A percentile compares a stretch with the other conserved stretches of the same genome.
Evolutionary conservation across 768 basidiomycete genomes (phyloP).

Genomic region (Tricholoma flavovirens): DNA sequence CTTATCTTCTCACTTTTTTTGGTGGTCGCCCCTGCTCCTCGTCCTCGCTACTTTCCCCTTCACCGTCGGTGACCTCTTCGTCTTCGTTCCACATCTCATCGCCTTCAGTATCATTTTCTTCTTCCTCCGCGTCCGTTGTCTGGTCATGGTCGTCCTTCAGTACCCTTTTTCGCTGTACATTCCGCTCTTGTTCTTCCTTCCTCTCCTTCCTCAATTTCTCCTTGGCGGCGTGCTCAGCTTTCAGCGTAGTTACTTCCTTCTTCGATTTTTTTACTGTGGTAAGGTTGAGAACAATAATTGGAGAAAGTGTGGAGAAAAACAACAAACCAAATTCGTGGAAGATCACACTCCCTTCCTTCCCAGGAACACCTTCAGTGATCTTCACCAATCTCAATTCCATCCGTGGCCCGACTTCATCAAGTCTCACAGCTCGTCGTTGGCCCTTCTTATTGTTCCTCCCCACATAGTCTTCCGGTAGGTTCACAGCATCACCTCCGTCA

Average conservation of each 20-base stretch:
- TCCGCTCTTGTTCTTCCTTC: conserved; percentile 85
- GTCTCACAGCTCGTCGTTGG: conserved; percentile 80
- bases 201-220: conserved; percentile 71
- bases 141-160: conserved; percentile 30
- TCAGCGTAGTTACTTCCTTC: conserved; percentile 60
- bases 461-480: conserved; percentile 89
- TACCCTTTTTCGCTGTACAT: conserved; percentile 80
- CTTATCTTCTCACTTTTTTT: conserved; percentile 50
- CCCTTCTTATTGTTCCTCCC: conserved; percentile 93
- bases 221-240: conserved; percentile 72
- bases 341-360: conserved; percentile 88
- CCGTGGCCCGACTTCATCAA: conserved; percentile 93
- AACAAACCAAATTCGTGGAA: conserved; percentile 90
- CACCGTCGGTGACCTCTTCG: conserved; percentile 57
- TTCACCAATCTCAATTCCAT: conserved; percentile 93
- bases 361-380: conserved; percentile 90
- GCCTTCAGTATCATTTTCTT: conserved; percentile 28
- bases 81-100: conserved; percentile 49
- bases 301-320: not conserved
- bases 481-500: conserved; percentile 78
- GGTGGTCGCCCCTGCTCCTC: conserved; percentile 39
- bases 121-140: conserved; percentile 29
- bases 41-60: conserved; percentile 43
- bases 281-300: not conserved
- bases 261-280: conserved; percentile 85